Base-by-base conservation (phyloP, 2,329 filamentous ascomycete species). In the Talaromyces sp. region DNA sequence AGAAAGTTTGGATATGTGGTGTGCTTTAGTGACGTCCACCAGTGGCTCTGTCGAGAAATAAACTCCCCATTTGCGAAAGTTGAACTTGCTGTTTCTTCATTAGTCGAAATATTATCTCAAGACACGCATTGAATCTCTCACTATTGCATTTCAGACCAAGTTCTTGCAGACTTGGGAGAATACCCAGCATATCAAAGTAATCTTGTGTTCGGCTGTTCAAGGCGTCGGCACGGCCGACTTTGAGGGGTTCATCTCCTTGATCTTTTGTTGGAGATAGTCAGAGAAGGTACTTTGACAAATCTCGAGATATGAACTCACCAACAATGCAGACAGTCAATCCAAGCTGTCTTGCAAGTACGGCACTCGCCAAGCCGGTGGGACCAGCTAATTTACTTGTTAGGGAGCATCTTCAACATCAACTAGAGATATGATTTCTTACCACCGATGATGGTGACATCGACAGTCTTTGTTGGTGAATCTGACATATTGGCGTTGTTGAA, bases 91-190 rank as follows among this genome's bases (percentile, higher is more conserved):
- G 43, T 27, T 41, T 27, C 33, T 33, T 31, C 7, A 31, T 64
- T 19, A 58, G 41, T 50, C 11, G 16, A 27, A 5, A 27, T 57
- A 19, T 35, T 57, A 31, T 37, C 22, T n/a, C 3, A n/a, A 3
- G 24, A 31, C 7, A 2, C 22, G 24, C 4, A 31, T 33, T 33
- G 24, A 19, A 11, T 52, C 13, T 31, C 62, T 64, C 43, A 64
- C 62, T 64, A 22, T 64, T 58, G 43, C 62, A 64, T 48, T 64
- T 64, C 39, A 64, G 41, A n/a, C 62, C 62, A 37, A 58, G 62
- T 39, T 47, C 56, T n/a, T 58, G 54, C 3, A 58, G 54, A 19
- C 22, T 50, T 27, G 41, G 43, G 24, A 64, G 41, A 48, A 64
- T 58, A 14, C 62, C 54, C 43, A 64, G 19, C 54, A 64, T 64